A percentile compares a stretch with the other conserved stretches of the same genome.
Evolutionary conservation across 495 filamentous ascomycete genomes (phyloP).

Genomic region (Geopyxis carbonaria): DNA sequence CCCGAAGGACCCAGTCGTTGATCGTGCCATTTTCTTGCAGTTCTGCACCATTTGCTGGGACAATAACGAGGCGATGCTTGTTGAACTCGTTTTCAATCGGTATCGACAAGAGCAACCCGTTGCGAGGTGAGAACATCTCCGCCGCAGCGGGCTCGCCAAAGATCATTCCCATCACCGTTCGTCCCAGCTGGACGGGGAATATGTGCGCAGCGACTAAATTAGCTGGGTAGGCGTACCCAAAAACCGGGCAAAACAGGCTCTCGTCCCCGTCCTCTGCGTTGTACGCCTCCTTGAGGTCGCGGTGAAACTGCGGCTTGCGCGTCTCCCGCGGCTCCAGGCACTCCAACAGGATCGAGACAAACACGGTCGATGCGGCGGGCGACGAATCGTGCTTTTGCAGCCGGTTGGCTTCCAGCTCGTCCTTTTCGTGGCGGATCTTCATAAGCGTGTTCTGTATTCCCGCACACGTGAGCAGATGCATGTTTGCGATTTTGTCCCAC

Average conservation of each 20-base stretch:
- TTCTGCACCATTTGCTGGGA: not conserved
- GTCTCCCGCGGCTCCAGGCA: not conserved
- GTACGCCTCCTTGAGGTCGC: not conserved
- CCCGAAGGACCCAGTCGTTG: not conserved
- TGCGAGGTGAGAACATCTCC: not conserved
- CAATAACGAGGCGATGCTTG: not conserved
- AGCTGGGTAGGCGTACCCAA: not conserved
- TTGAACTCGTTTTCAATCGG: not conserved
- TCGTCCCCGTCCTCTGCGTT: not conserved
- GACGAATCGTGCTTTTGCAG: not conserved
- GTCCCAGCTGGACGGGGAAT: not conserved
- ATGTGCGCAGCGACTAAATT: not conserved
- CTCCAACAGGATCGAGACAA: not conserved
- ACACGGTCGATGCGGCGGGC: not conserved
- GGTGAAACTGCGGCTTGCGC: not conserved
- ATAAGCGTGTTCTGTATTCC: not conserved
- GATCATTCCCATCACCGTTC: not conserved
- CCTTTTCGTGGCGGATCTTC: not conserved
- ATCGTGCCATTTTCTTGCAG: not conserved
- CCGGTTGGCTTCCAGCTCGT: not conserved
- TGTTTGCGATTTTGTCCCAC: not conserved
- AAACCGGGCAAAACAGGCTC: not conserved
- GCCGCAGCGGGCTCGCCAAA: not conserved
- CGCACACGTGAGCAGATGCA: not conserved
- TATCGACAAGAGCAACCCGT: not conserved